Base-by-base conservation (phyloP, 257 asterid genomes). In the Jacaranda mimosifolia region DNA sequence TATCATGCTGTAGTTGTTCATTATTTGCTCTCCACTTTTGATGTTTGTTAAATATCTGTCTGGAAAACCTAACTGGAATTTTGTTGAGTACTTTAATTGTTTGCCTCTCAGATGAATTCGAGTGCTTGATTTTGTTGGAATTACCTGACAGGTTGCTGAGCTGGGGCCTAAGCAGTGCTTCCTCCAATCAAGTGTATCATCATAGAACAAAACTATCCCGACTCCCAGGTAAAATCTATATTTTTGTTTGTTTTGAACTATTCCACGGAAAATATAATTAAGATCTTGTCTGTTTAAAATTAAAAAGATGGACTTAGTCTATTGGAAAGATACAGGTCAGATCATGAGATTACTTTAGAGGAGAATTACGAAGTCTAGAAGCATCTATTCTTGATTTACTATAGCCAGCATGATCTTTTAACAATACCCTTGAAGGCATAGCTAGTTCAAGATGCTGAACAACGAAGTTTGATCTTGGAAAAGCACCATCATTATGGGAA, bases 61-160 rank as follows among this genome's bases (percentile, higher is more conserved):
- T n/a, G 52, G 18, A 49, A 39, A 60, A 9, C 21, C 8, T 66
- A 60, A 60, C 57, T 46, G 38, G 39, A 18, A 53, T 53, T 15
- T 18, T 56, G 39, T 18, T 63, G 72, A 42, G 55, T 66, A 5
- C 45, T 40, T 64, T 48, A 26, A 53, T 13, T 10, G 26, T 55
- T 77, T 66, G 57, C 55, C 19, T 42, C 18, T 57, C 36, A 8
- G 36, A 45, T 64, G 52, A 55, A 26, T 12, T 38, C 57, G 48
- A 79, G 35, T 35, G 35, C 40, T 36, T 73, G 52, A 26, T 79
- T 52, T 58, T 46, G 18, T 64, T 19, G 49, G 65, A 56, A 38
- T 63, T 72, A 45, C 77, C 59, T 73, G 60, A 36, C 67, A 86
- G 87, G 81, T 69, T 39, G 66, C 83, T 58, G 68, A 74, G 66